Evolutionary conservation across 2,329 filamentous ascomycete species (phyloP).

Genomic region (Penicillium sp.): DNA sequence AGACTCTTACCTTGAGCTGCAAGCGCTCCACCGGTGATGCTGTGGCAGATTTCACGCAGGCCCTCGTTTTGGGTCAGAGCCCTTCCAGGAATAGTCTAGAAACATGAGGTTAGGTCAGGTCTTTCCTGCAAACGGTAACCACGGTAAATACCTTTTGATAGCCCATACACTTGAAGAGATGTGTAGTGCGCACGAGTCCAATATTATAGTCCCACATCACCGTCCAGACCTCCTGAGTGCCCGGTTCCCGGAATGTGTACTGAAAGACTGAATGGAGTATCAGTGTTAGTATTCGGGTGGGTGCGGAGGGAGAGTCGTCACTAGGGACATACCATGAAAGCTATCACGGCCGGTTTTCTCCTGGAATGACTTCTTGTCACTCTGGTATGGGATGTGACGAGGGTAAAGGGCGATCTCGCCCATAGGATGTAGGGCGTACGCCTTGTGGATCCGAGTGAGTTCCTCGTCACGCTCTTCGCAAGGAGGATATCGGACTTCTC

Average conservation of each 20-base stretch:
- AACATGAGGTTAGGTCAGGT: not conserved
- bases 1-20: constrained; percentile 69
- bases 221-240: constrained; percentile 61
- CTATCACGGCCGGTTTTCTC: constrained; percentile 81
- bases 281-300: not conserved
- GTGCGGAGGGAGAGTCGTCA: too few relatives aligned
- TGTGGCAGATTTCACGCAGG: constrained; percentile 83
- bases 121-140: not conserved
- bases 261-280: constrained; percentile 39
- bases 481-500: constrained; percentile 67
- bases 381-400: constrained; percentile 86
- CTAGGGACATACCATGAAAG: constrained; percentile 65
- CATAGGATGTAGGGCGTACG: constrained; percentile 62
- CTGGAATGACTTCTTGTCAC: constrained; percentile 84
- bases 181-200: constrained; percentile 87
- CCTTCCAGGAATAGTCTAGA: constrained; percentile 79
- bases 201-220: constrained; percentile 98
- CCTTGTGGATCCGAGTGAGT: constrained; percentile 55
- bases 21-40: constrained; percentile 88
- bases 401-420: constrained; percentile 58
- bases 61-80: constrained; percentile 74
- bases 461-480: constrained; percentile 62
- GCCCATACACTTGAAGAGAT: constrained; percentile 86
- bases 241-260: constrained; percentile 72
- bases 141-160: constrained; percentile 68